These are phyloP conservation scores for Tetracladium marchalianum DNA, from an alignment of 495 filamentous ascomycete genomes.

Conservation along the genomic window DNA sequence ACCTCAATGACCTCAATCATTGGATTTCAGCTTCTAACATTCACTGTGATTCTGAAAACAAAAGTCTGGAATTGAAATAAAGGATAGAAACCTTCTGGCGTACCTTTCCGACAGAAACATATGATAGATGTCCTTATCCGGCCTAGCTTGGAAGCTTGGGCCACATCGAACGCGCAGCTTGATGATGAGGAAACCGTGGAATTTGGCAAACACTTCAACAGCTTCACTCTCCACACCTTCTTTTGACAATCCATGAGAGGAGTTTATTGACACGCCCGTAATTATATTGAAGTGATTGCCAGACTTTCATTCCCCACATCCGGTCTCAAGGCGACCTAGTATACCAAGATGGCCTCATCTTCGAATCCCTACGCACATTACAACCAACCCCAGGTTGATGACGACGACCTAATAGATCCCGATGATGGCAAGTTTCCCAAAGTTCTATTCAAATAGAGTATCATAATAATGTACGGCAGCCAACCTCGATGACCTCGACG, in stretches of 20 bases:
- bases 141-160: neutral
- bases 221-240: neutral
- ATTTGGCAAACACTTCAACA: neutral
- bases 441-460: neutral
- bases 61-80: no score
- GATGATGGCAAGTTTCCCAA: constrained; percentile 63
- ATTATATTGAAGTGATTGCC: neutral
- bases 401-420: constrained; percentile 85
- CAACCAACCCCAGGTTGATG: constrained; percentile 65
- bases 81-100: no score
- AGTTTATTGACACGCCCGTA: no score
- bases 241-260: no score
- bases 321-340: no score
- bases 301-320: neutral
- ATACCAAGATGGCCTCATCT: constrained; percentile 20
- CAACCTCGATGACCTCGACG: constrained; percentile 77
- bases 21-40: no score
- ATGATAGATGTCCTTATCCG: neutral
- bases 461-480: constrained; percentile 32
- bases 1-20: no score
- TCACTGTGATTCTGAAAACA: no score
- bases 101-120: no score
- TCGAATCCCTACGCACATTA: constrained; percentile 44
- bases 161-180: constrained; percentile 1
- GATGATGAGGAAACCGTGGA: constrained; percentile 12